Evolutionary conservation across 164 flowering plant genomes (phyloP), one percentile per base, ranked within the genome.

Genomic region (Annona squamosa): DNA sequence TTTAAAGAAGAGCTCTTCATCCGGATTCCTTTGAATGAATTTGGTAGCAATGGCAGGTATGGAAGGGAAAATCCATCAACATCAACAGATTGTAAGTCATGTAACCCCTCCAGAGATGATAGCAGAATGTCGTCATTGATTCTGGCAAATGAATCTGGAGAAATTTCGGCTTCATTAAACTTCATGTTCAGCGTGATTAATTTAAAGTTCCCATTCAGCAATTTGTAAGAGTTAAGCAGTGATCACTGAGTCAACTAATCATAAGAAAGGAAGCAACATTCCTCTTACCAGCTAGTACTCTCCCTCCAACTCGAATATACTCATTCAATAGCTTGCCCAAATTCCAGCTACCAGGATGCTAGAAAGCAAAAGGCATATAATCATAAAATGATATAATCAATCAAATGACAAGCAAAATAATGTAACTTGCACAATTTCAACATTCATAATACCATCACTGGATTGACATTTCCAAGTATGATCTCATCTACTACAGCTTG

Each of bases 401-500:
- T 42, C 68, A 44, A 46, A 62, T 69, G 17, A 73, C 65, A 67
- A 48, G 67, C 48, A 47, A 52, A 69, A 5, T 65, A 67, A 77
- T 67, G 41, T 17, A 68, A 41, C 13, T 63, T 4, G 37, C 3
- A n/a, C 19, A 52, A 52, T 52, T 26, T 0, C 37, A 16, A 59
- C 67, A 70, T 9, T 26, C 75, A 46, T 47, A 73, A 26, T 84
- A 94, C 98, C 97, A 87, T 91, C 16, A 70, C 62, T 43, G 97
- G 85, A 85, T 91, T 80, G 75, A 74, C 86, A 84, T 86, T 87
- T 74, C 80, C 83, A 69, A 87, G 74, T 71, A 93, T 84, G 43
- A 91, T 86, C 80, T 95, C 99, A 81, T 91, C 93, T 7, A 87
- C 97, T 70, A 91, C 99, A 67, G 97, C 98, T 86, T 95, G 98